phyloP scores from a whole-genome alignment of 257 asterid genomes.

The Gardenia jasminoides region DNA sequence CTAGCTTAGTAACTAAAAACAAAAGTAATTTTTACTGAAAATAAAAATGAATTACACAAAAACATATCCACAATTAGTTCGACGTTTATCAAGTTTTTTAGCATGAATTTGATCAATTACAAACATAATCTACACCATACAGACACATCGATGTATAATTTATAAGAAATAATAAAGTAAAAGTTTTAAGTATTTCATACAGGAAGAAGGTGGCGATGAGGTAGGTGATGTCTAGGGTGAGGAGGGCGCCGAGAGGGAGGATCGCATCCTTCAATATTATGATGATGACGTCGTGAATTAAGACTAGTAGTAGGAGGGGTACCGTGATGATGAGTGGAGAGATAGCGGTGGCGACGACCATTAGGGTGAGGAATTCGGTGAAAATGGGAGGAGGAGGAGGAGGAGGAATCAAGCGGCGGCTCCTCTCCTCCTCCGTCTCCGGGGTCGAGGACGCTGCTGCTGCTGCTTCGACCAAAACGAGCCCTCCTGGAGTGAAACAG shows the following conservation, averaged over 20 bases:
- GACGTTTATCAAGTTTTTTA: not conserved
- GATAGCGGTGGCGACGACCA: conserved; percentile 39
- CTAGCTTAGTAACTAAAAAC: not conserved
- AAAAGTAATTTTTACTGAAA: not conserved
- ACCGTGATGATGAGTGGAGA: conserved; percentile 26
- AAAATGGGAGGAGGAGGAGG: conserved; percentile 9
- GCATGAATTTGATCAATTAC: not conserved
- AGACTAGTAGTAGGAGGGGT: conserved; percentile 10
- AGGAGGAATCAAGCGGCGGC: conserved; percentile 25
- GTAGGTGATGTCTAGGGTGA: conserved; percentile 28
- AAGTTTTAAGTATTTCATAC: conserved; percentile 30
- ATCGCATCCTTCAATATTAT: conserved; percentile 47
- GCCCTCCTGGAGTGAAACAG: conserved; percentile 68
- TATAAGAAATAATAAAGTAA: no score
- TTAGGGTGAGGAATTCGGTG: conserved; percentile 26
- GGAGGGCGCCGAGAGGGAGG: conserved; percentile 50
- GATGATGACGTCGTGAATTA: conserved; percentile 40
- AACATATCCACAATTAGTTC: not conserved
- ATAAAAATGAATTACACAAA: not conserved
- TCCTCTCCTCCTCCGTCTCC: conserved; percentile 18
- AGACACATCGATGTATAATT: no score
- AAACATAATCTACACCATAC: no score
- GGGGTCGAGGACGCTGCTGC: conserved; percentile 30
- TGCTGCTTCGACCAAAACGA: conserved; percentile 60
- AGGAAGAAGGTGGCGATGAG: conserved; percentile 37